Evolutionary conservation across 768 basidiomycete species (phyloP).

Genomic region (Boletus pseudopeckii): DNA sequence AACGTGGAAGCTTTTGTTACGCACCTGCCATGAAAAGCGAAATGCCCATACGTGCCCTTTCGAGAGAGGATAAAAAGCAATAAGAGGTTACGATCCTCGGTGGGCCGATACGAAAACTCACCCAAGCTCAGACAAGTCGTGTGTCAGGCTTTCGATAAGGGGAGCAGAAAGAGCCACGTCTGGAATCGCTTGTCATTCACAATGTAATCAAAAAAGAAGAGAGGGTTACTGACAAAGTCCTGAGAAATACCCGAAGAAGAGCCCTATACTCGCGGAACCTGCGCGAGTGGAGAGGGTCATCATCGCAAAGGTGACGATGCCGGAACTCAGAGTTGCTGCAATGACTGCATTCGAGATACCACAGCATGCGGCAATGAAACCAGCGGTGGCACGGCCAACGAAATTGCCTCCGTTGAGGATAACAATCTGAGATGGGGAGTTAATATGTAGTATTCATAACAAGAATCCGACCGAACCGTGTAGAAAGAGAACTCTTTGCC

Average conservation of each 20-base stretch:
- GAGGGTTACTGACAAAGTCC: conserved; percentile 37
- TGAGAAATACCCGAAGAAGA: conserved; percentile 49
- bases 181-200: conserved; percentile 5
- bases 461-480: conserved; percentile 35
- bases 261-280: conserved; percentile 36
- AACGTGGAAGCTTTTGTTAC: conserved; percentile 4
- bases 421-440: conserved; percentile 27
- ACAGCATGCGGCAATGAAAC: conserved; percentile 34
- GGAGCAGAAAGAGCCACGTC: conserved; percentile 42
- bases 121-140: conserved; percentile 49
- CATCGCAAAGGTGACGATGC: conserved; percentile 43
- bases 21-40: conserved; percentile 46
- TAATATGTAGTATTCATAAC: neutral
- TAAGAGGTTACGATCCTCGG: neutral
- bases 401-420: conserved; percentile 37
- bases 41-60: conserved; percentile 42
- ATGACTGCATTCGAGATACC: conserved; percentile 47
- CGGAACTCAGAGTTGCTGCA: conserved; percentile 32
- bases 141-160: conserved; percentile 41
- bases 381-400: conserved; percentile 36
- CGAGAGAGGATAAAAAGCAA: conserved; percentile 12
- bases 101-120: conserved; percentile 18
- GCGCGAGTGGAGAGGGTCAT: conserved; percentile 36
- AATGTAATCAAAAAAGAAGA: neutral
- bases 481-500: conserved; percentile 50